Evolutionary conservation across 805 yeast species (phyloP).

Genomic region (Candida suzukii): DNA sequence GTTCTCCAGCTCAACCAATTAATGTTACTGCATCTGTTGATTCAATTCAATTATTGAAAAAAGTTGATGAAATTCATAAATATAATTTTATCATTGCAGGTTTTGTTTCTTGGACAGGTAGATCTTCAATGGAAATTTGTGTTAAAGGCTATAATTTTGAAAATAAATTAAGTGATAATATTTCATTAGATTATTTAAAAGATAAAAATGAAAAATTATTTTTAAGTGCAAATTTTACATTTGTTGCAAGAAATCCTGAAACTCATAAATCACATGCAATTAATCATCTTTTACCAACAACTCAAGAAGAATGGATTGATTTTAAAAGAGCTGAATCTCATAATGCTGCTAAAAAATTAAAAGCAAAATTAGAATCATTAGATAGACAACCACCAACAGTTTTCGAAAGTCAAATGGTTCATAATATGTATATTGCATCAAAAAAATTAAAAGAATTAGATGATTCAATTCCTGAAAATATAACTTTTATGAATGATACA

Average conservation of each 20-base stretch:
- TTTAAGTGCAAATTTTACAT: constrained; percentile 85
- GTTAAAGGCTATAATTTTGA: constrained; percentile 81
- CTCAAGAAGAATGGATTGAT: constrained; percentile 73
- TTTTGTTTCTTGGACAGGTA: constrained; percentile 90
- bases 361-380: constrained; percentile 58
- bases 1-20: constrained; percentile 93
- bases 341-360: constrained; percentile 76
- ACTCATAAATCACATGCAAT: constrained; percentile 88
- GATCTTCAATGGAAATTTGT: constrained; percentile 91
- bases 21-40: constrained; percentile 95
- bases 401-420: constrained; percentile 68
- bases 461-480: constrained; percentile 37
- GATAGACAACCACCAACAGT: constrained; percentile 67
- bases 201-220: constrained; percentile 55
- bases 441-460: constrained; percentile 25
- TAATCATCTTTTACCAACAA: constrained; percentile 69
- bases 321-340: constrained; percentile 85
- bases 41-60: constrained; percentile 78
- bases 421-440: constrained; percentile 63
- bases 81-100: constrained; percentile 83
- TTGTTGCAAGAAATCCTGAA: constrained; percentile 90
- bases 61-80: constrained; percentile 68
- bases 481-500: constrained; percentile 67
- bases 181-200: constrained; percentile 51
- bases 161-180: constrained; percentile 40